These are phyloP conservation scores for Diaporthe ampelina DNA, from an alignment of 2,329 filamentous ascomycete species.

Conservation along the genomic window DNA sequence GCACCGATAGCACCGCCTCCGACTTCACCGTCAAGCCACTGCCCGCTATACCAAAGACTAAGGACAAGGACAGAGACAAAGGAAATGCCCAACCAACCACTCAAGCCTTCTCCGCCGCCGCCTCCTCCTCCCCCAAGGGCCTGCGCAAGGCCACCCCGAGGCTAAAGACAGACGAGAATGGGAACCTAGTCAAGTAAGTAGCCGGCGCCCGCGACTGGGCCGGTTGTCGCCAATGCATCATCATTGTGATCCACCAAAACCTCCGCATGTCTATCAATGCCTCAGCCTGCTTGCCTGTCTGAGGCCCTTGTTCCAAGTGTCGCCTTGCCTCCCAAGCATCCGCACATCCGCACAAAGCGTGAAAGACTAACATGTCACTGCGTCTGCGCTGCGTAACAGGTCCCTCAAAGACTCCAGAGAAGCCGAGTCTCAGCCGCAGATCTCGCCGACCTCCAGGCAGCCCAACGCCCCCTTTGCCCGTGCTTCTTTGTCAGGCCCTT, in stretches of 20 bases:
- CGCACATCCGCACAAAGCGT: conserved; percentile 8
- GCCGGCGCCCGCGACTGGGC: conserved; percentile 15
- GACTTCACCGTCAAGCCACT: conserved; percentile 72
- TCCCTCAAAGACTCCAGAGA: conserved; percentile 54
- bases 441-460: conserved; percentile 62
- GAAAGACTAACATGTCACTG: conserved; percentile 49
- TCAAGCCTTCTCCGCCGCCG: conserved; percentile 43
- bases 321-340: conserved; percentile 10
- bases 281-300: conserved; percentile 47
- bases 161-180: conserved; percentile 69
- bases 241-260: conserved; percentile 21
- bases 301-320: conserved; percentile 40
- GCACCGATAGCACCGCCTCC: conserved; percentile 76
- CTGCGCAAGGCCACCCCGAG: conserved; percentile 57
- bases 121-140: conserved; percentile 47
- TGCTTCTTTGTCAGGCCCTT: conserved; percentile 54
- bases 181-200: conserved; percentile 56
- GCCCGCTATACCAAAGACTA: conserved; percentile 50
- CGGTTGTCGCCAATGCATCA: conserved; percentile 32
- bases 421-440: conserved; percentile 55
- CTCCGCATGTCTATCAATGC: conserved; percentile 32
- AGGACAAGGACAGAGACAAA: conserved; percentile 39
- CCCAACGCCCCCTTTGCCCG: conserved; percentile 45
- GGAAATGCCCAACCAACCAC: conserved; percentile 26
- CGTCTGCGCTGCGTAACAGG: conserved; percentile 47